Conservation (phyloP, 257 asterid genomes). For the Penstemon newberryi region DNA sequence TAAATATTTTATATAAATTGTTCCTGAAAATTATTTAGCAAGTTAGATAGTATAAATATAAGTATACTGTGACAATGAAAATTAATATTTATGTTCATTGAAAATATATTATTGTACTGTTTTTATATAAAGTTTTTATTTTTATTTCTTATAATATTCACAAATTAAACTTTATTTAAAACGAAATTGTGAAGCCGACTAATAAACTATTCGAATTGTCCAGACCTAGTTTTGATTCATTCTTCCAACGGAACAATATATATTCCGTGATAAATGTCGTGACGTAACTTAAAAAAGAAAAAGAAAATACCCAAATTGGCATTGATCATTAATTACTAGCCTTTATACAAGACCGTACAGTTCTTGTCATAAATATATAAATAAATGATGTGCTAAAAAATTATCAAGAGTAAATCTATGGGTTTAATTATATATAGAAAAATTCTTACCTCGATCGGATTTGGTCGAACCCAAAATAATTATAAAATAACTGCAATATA, state of each 20-base stretch:
- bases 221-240: background rate
- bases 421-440: too few species aligned
- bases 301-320: background rate
- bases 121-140: too few species aligned
- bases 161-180: background rate
- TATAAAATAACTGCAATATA: too few species aligned
- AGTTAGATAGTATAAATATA: too few species aligned
- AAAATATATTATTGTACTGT: too few species aligned
- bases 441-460: too few species aligned
- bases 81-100: too few species aligned
- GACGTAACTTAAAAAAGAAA: background rate
- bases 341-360: background rate
- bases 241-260: background rate
- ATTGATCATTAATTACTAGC: background rate
- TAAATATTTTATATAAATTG: too few species aligned
- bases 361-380: background rate
- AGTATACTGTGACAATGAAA: too few species aligned
- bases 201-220: slow-evolving; percentile 6
- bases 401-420: too few species aligned
- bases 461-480: too few species aligned
- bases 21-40: too few species aligned
- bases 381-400: background rate
- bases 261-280: slow-evolving; percentile 1
- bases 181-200: background rate
- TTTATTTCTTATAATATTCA: background rate